Conservation (phyloP, 176 grass and related monocot species). For the Bonia amplexicaulis region DNA sequence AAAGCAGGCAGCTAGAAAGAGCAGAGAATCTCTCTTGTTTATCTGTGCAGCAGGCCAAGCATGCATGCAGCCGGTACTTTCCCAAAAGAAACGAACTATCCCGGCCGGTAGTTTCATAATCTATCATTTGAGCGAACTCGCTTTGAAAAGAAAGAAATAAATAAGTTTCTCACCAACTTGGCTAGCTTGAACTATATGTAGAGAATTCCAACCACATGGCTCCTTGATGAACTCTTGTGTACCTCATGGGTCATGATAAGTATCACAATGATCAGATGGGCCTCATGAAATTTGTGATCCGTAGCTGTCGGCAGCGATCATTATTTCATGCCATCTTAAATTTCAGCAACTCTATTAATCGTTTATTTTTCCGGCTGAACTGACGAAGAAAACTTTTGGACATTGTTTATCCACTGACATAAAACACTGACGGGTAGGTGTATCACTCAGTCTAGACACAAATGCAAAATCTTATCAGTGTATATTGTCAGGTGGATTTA, state of each 20-base stretch:
- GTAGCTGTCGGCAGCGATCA: neutral
- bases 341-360: neutral
- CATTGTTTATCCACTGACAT: neutral
- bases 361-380: neutral
- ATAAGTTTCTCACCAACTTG: neutral
- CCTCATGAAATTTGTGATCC: neutral
- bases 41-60: neutral
- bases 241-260: neutral
- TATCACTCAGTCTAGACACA: too few species aligned
- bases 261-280: neutral
- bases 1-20: neutral
- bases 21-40: neutral
- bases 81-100: too few species aligned
- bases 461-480: too few species aligned
- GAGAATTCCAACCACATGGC: neutral
- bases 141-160: neutral
- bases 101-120: too few species aligned
- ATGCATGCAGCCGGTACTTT: neutral
- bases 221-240: neutral
- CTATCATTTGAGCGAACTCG: neutral
- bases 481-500: too few species aligned
- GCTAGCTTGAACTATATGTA: neutral
- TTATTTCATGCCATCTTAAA: neutral
- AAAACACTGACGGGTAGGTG: too few species aligned
- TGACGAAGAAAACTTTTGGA: neutral